Evolutionary conservation across 2,329 filamentous ascomycete genomes (phyloP).

Genomic region (Sclerotinia nivalis): DNA sequence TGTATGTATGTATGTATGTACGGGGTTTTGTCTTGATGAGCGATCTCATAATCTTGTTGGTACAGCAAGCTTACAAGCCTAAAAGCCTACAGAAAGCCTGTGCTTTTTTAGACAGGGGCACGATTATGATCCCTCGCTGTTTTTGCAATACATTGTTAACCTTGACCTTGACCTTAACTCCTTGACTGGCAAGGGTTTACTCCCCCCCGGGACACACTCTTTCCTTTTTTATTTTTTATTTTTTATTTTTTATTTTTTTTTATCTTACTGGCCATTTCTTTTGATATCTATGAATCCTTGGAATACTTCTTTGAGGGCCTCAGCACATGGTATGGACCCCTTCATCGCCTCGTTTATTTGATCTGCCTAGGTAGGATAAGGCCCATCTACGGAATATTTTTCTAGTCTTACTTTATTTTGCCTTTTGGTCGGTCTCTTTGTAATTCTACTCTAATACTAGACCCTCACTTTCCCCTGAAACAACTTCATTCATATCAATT

Average conservation of each 20-base stretch:
- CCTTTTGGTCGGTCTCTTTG: neutral
- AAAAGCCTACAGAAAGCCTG: slow-evolving; percentile 19
- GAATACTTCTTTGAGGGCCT: slow-evolving; percentile 19
- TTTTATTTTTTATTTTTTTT: neutral
- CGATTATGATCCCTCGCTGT: slow-evolving; percentile 16
- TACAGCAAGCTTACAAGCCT: slow-evolving; percentile 10
- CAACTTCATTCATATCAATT: neutral
- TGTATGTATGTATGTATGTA: neutral
- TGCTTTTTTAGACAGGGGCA: slow-evolving; percentile 15
- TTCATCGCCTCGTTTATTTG: slow-evolving; percentile 18
- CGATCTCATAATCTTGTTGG: slow-evolving; percentile 23
- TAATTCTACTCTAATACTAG: neutral
- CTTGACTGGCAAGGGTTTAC: slow-evolving; percentile 23
- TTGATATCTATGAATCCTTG: slow-evolving; percentile 8
- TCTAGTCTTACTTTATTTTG: neutral
- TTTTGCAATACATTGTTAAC: neutral
- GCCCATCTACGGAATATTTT: neutral
- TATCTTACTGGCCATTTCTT: neutral
- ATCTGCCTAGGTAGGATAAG: neutral
- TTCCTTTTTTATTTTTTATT: neutral
- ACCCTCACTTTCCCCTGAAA: slow-evolving; percentile 22
- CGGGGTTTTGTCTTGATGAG: slow-evolving; percentile 16
- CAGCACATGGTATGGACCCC: slow-evolving; percentile 27
- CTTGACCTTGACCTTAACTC: slow-evolving; percentile 18
- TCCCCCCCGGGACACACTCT: slow-evolving; percentile 6